Base-by-base conservation (phyloP, 768 basidiomycete species). In the Symmetrospora coprosmae region DNA sequence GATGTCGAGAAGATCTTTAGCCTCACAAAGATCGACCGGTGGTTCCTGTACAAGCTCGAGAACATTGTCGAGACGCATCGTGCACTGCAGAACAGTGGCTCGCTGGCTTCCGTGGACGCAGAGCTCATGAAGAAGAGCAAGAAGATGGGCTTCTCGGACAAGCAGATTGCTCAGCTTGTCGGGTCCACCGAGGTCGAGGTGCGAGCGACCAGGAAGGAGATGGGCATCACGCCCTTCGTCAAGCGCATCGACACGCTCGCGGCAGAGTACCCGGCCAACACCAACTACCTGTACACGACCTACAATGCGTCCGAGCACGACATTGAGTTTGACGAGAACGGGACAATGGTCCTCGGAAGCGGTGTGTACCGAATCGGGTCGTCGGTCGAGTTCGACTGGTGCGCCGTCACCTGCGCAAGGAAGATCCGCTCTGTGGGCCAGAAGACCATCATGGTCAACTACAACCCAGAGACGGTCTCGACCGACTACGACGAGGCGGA, bases 401-500 rank as follows among this genome's bases (percentile, higher is more conserved):
- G 94, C 72, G 92, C 94, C n/a, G 94, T 99, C 38, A 96, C 92
- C 1, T 97, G 91, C 72, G 89, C 90, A 14, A 79, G 94, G 62
- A 85, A 85, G 71, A 80, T 99, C 55, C 80, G 90, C 68, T 81
- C 85, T 65, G 86, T 89, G 80, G 90, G 91, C 72, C 84, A 86
- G 71, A 82, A 82, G 74, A 96, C 94, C 41, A 83, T 99, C 76
- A 97, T 97, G 92, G 80, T 99, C 79, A 99, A 99, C 78, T 99
- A 99, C 75, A 99, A 97, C 74, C 92, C 92, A 8, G 94, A 99
- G 75, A 99, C 94, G 2, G 94, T 97, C 39, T 96, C 91, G 6
- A 99, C 94, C 60, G 94, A 97, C 73, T 99, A 91, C 73, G 94
- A 99, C 70, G 94, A 99, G 75, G 94, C 94, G n/a, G 94, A 97